Evolutionary conservation across 1,284 basidiomycete genomes (phyloP).

Genomic region (Trichosporon faecale): DNA sequence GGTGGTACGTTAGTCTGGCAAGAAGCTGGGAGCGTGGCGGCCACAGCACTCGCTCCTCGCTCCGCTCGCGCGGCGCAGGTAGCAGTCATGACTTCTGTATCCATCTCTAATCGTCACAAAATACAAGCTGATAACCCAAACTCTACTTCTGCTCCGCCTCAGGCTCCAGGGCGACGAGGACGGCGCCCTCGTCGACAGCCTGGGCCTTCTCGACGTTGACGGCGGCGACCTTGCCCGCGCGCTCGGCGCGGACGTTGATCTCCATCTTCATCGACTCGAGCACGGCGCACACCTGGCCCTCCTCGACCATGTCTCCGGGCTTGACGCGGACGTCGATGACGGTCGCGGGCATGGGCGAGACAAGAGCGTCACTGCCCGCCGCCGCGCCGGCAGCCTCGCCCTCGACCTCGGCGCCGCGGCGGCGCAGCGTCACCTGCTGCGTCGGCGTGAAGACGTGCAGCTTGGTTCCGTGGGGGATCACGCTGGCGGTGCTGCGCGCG

Average conservation of each 20-base stretch:
- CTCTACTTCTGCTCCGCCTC: conserved; percentile 9
- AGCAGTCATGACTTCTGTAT: neutral
- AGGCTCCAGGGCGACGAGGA: conserved; percentile 61
- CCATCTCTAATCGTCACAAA: neutral
- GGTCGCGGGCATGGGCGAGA: conserved; percentile 79
- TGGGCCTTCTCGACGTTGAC: conserved; percentile 75
- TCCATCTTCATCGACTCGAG: conserved; percentile 97
- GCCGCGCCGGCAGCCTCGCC: conserved; percentile 22
- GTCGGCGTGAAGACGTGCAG: conserved; percentile 42
- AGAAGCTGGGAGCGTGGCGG: too few relatives aligned
- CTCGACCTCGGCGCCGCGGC: conserved; percentile 25
- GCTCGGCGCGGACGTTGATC: conserved; percentile 72
- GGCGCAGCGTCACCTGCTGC: conserved; percentile 31
- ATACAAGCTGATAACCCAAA: neutral
- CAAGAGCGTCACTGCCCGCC: conserved; percentile 29
- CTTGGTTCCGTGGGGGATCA: conserved; percentile 40
- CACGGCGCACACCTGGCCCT: conserved; percentile 74
- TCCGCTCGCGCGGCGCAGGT: neutral
- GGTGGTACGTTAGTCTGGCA: too few relatives aligned
- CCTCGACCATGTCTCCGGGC: conserved; percentile 71
- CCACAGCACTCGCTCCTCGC: too few relatives aligned
- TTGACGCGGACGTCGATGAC: conserved; percentile 79
- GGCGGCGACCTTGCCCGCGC: conserved; percentile 64
- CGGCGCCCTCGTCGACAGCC: conserved; percentile 81
- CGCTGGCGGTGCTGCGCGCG: conserved; percentile 26